Evolutionary conservation across 768 basidiomycete genomes (phyloP).

Genomic region (Leccinum fibrillosum): DNA sequence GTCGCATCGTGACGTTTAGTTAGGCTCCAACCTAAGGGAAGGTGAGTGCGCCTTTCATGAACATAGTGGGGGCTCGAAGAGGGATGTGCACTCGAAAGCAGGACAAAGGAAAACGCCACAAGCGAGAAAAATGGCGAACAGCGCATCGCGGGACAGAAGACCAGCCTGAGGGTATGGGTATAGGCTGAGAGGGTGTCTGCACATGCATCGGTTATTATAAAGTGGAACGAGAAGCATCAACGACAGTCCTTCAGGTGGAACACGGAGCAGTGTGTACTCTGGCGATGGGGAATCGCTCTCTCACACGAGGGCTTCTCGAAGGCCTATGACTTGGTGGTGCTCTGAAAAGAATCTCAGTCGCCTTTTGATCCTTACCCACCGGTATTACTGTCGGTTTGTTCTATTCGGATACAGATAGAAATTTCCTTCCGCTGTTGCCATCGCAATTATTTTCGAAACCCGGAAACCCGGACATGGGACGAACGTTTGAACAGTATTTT

Average conservation of each 20-base stretch:
- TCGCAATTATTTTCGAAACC: neutral
- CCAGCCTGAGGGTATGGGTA: too few species aligned
- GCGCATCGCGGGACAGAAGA: constrained; percentile 10
- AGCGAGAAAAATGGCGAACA: constrained; percentile 5
- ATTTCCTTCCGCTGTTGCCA: neutral
- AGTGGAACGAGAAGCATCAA: neutral
- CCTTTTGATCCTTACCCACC: neutral
- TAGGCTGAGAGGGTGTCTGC: neutral
- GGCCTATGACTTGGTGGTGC: neutral
- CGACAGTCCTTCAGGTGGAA: neutral
- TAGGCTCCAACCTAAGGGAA: constrained; percentile 37
- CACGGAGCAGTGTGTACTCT: neutral
- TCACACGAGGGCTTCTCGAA: neutral
- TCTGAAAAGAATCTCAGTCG: neutral
- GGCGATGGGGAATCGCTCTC: neutral
- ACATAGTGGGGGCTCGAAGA: constrained; percentile 23
- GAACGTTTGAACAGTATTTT: neutral
- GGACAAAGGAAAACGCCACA: constrained; percentile 6
- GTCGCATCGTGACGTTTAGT: constrained; percentile 34
- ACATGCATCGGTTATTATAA: neutral
- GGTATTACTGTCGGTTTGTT: neutral
- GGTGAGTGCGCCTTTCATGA: constrained; percentile 39
- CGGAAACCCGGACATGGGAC: neutral
- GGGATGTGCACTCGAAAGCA: constrained; percentile 17
- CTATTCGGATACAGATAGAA: neutral